Evolutionary conservation across 805 yeast genomes (phyloP), one percentile per base, ranked within the genome.

Genomic region (Huiozyma sinensis): DNA sequence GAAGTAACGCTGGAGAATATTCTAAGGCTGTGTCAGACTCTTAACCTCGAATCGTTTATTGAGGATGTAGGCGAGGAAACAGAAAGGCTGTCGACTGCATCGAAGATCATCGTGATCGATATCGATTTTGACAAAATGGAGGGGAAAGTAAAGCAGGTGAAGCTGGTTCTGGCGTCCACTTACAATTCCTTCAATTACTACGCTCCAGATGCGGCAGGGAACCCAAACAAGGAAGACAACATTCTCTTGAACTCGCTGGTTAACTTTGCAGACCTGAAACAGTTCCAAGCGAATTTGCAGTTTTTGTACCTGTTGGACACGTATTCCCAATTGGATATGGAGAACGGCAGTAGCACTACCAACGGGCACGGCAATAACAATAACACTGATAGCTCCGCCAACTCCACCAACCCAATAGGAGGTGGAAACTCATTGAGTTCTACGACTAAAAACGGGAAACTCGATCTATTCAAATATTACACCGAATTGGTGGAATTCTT

Each of bases 71-170:
- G 54, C 38, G 41, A 44, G 5, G 51, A 53, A 17, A 48, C 50
- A 5, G 52, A 62, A 11, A 51, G 67, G 40, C 44, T 63, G 6
- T 63, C 67, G 0, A 60, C 65, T 3, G 67, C 67, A 1, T 63
- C 66, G 2, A 62, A 63, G 34, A 63, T 63, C 38, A 56, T 63
- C 12, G 67, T 63, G 29, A 57, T 63, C 31, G 67, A 63, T 47
- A 61, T 63, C 27, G 67, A 63, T 43, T 63, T 60, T 43, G 51
- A 52, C 17, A 61, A 53, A 30, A 38, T 33, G 6, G 46, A 49
- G 38, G 53, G 53, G 13, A 55, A 47, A 36, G 63, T 63, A 3
- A 52, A 52, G 17, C 66, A 63, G 42, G 66, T 61, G 28, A 63
- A 61, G 46, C 48, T 63, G 36, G 67, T 63, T 1, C 43, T 63